These are phyloP conservation scores for Cadophora sp. DNA, from an alignment of 2,329 filamentous ascomycete species.

Conservation along the genomic window DNA sequence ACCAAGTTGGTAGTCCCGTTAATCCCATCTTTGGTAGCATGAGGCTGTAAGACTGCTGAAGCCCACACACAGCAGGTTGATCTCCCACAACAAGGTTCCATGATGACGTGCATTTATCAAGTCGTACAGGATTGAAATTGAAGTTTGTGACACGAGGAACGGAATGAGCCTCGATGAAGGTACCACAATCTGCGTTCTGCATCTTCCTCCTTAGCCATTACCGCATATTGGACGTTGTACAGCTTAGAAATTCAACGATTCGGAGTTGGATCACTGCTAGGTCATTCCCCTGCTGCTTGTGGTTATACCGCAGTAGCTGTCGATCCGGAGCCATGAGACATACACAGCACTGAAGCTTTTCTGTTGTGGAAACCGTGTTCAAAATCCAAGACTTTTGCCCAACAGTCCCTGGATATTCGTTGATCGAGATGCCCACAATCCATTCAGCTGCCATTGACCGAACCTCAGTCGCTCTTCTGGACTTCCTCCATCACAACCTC, in stretches of 20 bases:
- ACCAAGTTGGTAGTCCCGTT: background rate
- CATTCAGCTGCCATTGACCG: conserved; percentile 7
- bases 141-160: conserved; percentile 4
- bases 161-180: conserved; percentile 8
- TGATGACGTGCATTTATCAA: conserved; percentile 1
- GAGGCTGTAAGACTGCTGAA: background rate
- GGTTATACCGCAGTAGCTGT: conserved; percentile 8
- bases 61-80: conserved; percentile 11
- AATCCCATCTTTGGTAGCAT: conserved; percentile 2
- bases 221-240: background rate
- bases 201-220: background rate
- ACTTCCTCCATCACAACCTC: conserved; percentile 69
- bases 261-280: background rate
- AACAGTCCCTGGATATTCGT: background rate
- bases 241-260: background rate
- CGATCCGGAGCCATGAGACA: background rate
- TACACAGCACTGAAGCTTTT: conserved; percentile 7
- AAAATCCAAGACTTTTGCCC: background rate
- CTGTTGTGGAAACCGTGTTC: conserved; percentile 7
- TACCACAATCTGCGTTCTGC: background rate
- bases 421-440: background rate
- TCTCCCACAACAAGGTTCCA: conserved; percentile 14
- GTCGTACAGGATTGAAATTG: conserved; percentile 4
- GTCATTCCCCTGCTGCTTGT: background rate
- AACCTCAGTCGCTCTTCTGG: conserved; percentile 45